Percentiles rank a stretch among this genome's conserved stretches.
Conservation (phyloP, 129 eudicot genomes). For the sunflower (Helianthus annuus) region DNA sequence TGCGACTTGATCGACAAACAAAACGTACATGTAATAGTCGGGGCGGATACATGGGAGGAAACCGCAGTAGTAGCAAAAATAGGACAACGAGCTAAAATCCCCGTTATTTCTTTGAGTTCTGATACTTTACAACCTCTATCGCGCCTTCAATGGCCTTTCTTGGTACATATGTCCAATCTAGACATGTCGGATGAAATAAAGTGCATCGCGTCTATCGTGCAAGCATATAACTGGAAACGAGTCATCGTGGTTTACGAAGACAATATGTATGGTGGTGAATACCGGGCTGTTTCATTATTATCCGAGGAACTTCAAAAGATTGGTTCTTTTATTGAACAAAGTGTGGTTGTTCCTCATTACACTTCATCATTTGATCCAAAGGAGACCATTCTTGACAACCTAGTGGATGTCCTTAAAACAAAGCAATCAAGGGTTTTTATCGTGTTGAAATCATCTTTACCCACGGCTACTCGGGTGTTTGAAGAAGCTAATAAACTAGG, state of each 20-base stretch:
- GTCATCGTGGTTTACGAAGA: conserved; percentile 54
- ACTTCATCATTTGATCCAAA: conserved; percentile 43
- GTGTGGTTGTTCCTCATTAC: conserved; percentile 43
- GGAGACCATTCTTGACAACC: conserved; percentile 29
- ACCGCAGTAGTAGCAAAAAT: conserved; percentile 38
- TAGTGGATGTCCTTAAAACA: conserved; percentile 25
- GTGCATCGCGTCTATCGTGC: conserved; percentile 37
- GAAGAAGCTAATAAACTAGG: conserved; percentile 48
- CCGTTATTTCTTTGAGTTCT: conserved; percentile 36
- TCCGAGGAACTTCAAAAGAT: conserved; percentile 39
- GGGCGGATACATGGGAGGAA: conserved; percentile 55
- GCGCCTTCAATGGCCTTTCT: conserved; percentile 52
- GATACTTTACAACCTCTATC: conserved; percentile 18
- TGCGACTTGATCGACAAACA: conserved; percentile 39
- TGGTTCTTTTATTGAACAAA: conserved; percentile 37
- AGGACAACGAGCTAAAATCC: conserved; percentile 47
- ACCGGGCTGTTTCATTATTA: conserved; percentile 37
- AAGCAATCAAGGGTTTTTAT: conserved; percentile 51
- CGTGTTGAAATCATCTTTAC: conserved; percentile 36
- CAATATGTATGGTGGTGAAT: conserved; percentile 43
- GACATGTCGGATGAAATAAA: conserved; percentile 35
- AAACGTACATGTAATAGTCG: conserved; percentile 46
- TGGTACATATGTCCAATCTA: conserved; percentile 47
- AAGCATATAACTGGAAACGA: conserved; percentile 43
- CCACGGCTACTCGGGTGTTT: conserved; percentile 38